phyloP scores from a whole-genome alignment of 2,329 filamentous ascomycete genomes.

The Colletotrichum cuscutae region DNA sequence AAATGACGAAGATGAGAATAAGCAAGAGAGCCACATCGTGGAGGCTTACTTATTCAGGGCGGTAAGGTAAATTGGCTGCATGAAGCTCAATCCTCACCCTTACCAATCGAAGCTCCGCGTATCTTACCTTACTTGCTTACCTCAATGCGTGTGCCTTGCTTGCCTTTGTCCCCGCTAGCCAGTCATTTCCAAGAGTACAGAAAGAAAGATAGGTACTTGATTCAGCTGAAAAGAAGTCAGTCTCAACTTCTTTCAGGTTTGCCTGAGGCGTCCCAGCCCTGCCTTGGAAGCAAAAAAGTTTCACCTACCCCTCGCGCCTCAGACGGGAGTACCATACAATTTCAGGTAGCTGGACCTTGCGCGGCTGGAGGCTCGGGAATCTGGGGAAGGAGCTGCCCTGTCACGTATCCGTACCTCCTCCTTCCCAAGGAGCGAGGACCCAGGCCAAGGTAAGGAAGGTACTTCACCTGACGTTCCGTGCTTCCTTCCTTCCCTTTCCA shows the following conservation, averaged over 20 bases:
- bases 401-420: neutral
- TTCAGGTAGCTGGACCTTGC: constrained; percentile 13
- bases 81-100: neutral
- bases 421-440: neutral
- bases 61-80: neutral
- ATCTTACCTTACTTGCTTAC: neutral
- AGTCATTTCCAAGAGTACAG: neutral
- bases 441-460: neutral
- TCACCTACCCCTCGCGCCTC: constrained; percentile 11
- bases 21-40: no score
- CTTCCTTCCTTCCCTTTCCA: neutral
- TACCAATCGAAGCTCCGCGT: no score
- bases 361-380: constrained; percentile 18
- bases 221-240: neutral
- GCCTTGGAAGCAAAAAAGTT: constrained; percentile 1
- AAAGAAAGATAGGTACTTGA: neutral
- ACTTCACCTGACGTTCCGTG: neutral
- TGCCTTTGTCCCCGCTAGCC: neutral
- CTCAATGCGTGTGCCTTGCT: neutral
- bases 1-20: no score
- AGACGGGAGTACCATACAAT: no score
- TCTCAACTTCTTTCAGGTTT: neutral
- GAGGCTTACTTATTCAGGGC: neutral
- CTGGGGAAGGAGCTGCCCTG: constrained; percentile 34
- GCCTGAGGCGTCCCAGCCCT: neutral